Evolutionary conservation across 805 yeast genomes (phyloP), one percentile per base, ranked within the genome.

Genomic region (Saccharomycopsis lassenensis): DNA sequence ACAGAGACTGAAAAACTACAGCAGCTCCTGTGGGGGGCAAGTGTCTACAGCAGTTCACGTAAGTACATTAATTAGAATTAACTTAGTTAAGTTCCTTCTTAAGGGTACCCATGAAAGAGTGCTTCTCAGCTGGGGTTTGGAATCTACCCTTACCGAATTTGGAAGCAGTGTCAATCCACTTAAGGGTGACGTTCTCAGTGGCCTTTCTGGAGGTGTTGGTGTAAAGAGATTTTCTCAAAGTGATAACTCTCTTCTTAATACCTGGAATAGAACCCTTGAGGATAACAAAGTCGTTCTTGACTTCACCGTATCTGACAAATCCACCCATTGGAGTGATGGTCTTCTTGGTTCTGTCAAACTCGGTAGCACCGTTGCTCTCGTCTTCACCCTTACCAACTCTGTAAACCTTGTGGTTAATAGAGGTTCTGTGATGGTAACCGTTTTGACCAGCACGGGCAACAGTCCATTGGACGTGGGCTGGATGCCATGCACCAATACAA

Each of bases 401-500:
- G 96, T 91, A 91, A 65, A 91, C 77, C 85, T 91, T 91, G 94
- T 91, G 98, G 96, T 91, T 93, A 69, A 89, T 82, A 53, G 98
- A 91, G 62, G 99, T 91, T 82, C 99, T 89, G 91, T 86, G 95
- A 74, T 91, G 98, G 95, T 82, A 91, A 84, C 99, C 99, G 75
- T 79, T 84, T 78, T 91, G 98, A 89, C 99, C 99, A 62, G 98
- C 95, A 73, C 99, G 85, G 61, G 98, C 97, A 70, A 91, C 99
- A 63, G 97, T 84, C 94, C 94, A 89, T 71, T 77, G 74, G 67
- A 91, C 99, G 78, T 86, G 95, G 75, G 95, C 80, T 69, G 99
- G 99, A 77, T 91, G 98, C 99, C 99, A 91, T 65, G 99, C 96
- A 80, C 99, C 99, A 63, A 91, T 91, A 85, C 99, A 91, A 64